Conservation (phyloP, 2,329 filamentous ascomycete species). For the Metarhizium guizhouense region DNA sequence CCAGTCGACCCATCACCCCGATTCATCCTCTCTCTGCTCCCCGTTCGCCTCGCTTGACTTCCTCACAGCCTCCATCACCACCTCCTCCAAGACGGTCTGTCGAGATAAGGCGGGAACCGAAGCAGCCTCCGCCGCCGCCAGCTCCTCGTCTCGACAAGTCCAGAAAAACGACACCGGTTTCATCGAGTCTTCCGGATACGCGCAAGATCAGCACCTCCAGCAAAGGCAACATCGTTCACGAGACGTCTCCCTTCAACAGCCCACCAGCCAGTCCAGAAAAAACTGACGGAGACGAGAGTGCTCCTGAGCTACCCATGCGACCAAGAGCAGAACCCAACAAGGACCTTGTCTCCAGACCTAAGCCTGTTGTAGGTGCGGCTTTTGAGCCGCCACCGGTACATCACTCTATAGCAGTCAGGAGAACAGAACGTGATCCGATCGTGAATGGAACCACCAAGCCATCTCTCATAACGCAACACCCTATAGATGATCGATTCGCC, state of each 20-base stretch:
- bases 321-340: conserved; percentile 33
- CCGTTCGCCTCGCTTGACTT: conserved; percentile 36
- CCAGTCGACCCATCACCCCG: conserved; percentile 48
- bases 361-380: conserved; percentile 10
- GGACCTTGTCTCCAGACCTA: conserved; percentile 15
- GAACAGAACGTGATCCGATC: conserved; percentile 36
- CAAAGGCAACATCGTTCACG: conserved; percentile 20
- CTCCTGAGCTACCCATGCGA: conserved; percentile 39
- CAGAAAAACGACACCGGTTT: conserved; percentile 21
- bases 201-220: conserved; percentile 6
- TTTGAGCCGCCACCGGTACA: conserved; percentile 48
- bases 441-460: conserved; percentile 28
- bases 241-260: conserved; percentile 75
- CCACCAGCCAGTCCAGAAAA: conserved; percentile 64
- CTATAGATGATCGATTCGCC: conserved; percentile 35
- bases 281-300: conserved; percentile 37
- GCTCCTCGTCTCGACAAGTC: conserved; percentile 72
- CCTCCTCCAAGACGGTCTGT: conserved; percentile 55
- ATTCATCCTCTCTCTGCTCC: conserved; percentile 25
- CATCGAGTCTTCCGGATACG: conserved; percentile 8
- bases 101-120: conserved; percentile 42
- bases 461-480: conserved; percentile 29
- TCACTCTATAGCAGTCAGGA: conserved; percentile 34
- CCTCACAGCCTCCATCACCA: conserved; percentile 50
- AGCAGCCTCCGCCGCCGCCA: conserved; percentile 53